Evolutionary conservation across 371 early-diverging fungal species (phyloP), one percentile per base, ranked within the genome.

Genomic region (Mucor piriformis): DNA sequence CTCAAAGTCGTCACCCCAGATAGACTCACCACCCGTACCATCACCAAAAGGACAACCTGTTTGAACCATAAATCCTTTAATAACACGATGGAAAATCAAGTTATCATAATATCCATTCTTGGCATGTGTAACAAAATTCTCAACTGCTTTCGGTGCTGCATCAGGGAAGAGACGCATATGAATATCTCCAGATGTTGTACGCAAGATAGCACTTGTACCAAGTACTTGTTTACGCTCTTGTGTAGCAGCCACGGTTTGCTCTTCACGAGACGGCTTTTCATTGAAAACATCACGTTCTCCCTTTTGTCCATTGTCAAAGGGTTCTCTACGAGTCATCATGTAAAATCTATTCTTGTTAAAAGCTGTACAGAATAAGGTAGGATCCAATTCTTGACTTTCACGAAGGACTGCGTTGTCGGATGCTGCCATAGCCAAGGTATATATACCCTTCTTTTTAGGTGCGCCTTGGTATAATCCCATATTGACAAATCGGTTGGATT

Each of bases 21-120:
- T 89, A 7, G 91, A 89, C 27, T 92, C 92, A 18, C 99, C 98
- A 44, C 99, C 99, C 1, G 97, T 98, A 48, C 99, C 99, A 70
- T 92, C 88, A 0, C 85, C 95, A 51, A 90, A 77, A 0, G 91
- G 91, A 72, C 91, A 91, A 32, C 92, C 92, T 10, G 89, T 88
- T 73, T 97, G 97, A 34, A 95, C 79, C 95, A 96, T 93, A 69
- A 94, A 93, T 35, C 85, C 75, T 65, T 93, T 93, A 69, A 98
- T 95, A 29, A 96, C 85, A 59, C 97, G 82, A 82, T 97, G 97
- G 76, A 96, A 97, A 16, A 88, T 83, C 11, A 88, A 69, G 48
- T 81, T 80, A 57, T 87, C 86, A 60, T 92, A 93, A 51, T 91
- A 90, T 1, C 86, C 85, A 54, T 87, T 92, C 69, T 87, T 88